phyloP scores from a whole-genome alignment of 441 rosid genomes.

The Populus hybrid region DNA sequence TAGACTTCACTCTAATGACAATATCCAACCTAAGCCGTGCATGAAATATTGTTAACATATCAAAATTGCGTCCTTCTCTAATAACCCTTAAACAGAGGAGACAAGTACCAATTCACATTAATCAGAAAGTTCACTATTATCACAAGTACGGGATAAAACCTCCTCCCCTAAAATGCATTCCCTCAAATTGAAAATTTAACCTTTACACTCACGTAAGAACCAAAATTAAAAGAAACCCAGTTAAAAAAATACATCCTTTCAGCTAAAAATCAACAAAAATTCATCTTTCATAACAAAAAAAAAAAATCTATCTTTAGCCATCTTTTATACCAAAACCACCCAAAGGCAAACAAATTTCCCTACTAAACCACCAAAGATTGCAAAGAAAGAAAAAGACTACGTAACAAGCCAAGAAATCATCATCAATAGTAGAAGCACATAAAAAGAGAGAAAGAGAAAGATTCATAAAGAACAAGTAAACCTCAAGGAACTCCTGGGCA shows the following conservation, averaged over 20 bases:
- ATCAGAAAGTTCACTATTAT: neutral
- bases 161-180: neutral
- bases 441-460: too few relatives aligned
- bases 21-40: too few relatives aligned
- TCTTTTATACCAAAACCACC: neutral
- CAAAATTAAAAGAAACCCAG: neutral
- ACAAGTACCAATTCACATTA: neutral
- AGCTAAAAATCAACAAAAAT: too few relatives aligned
- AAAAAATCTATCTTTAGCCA: too few relatives aligned
- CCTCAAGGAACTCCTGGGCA: conserved; percentile 82
- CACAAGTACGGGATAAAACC: neutral
- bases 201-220: neutral
- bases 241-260: too few relatives aligned
- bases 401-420: neutral
- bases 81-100: too few relatives aligned
- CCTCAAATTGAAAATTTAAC: neutral
- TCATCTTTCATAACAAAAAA: neutral
- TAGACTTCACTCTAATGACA: too few relatives aligned
- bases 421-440: neutral
- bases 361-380: neutral
- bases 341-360: neutral
- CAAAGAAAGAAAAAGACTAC: neutral
- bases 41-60: too few relatives aligned
- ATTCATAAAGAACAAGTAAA: neutral
- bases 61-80: neutral